phyloP scores from a whole-genome alignment of 2,329 filamentous ascomycete species.

The Metarhizium humberi region DNA sequence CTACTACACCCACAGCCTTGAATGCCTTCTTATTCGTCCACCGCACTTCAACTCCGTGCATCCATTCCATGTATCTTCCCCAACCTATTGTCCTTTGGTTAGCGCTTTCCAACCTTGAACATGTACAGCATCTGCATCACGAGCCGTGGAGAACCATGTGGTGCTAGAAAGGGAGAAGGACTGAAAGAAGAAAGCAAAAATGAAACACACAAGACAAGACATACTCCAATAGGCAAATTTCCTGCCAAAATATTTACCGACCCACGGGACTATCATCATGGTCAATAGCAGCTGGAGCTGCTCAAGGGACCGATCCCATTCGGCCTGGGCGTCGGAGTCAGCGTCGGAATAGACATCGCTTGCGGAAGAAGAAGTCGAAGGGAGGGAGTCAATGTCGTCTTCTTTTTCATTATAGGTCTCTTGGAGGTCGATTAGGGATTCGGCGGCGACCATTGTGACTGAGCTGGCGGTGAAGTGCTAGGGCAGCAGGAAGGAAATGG shows the following conservation, averaged over 20 bases:
- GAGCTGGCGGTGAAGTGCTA: neutral
- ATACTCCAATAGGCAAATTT: conserved; percentile 95
- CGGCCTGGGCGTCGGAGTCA: conserved; percentile 78
- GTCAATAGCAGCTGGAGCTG: conserved; percentile 88
- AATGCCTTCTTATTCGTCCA: conserved; percentile 55
- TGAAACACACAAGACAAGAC: neutral
- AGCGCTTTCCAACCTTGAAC: neutral
- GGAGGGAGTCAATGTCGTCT: conserved; percentile 55
- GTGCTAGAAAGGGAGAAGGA: neutral
- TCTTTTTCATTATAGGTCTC: conserved; percentile 38
- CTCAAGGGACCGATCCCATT: conserved; percentile 91
- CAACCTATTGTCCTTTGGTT: conserved; percentile 51
- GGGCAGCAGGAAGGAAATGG: neutral
- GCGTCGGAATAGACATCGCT: conserved; percentile 48
- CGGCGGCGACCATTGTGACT: conserved; percentile 25
- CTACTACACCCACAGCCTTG: conserved; percentile 53
- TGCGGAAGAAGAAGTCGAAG: conserved; percentile 43
- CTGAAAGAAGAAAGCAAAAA: neutral
- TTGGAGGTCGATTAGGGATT: conserved; percentile 42
- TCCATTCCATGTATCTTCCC: conserved; percentile 92
- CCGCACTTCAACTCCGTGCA: conserved; percentile 67
- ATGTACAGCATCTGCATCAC: neutral
- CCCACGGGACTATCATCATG: conserved; percentile 89
- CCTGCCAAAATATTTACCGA: conserved; percentile 89
- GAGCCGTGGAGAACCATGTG: neutral